These are phyloP conservation scores for Adansonia rubrostipa DNA, from an alignment of 441 rosid species.

Conservation along the genomic window DNA sequence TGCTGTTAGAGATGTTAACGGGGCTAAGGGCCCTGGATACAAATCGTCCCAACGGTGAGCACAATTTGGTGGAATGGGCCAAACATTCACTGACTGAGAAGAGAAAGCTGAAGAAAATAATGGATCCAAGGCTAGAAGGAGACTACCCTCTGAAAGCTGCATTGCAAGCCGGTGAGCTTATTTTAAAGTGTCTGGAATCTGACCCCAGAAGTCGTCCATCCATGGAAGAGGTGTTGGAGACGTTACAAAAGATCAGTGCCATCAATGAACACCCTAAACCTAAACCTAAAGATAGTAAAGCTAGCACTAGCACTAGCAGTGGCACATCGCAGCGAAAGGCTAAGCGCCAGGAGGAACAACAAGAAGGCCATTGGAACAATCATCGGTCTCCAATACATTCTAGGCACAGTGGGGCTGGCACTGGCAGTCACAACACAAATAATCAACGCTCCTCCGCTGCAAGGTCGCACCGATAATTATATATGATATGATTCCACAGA, in stretches of 20 bases:
- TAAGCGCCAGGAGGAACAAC: not conserved
- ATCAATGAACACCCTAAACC: slow-evolving; percentile 42
- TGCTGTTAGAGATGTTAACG: slow-evolving; percentile 74
- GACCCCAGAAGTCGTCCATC: slow-evolving; percentile 74
- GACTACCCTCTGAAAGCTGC: slow-evolving; percentile 60
- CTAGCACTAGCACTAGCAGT: not conserved
- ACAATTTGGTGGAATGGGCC: slow-evolving; percentile 67
- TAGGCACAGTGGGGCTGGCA: not conserved
- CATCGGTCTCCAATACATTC: not conserved
- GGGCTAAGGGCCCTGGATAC: slow-evolving; percentile 67
- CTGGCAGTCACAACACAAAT: not conserved
- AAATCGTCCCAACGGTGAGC: slow-evolving; percentile 49
- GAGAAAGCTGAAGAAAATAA: slow-evolving; percentile 60
- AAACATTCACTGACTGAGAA: slow-evolving; percentile 49
- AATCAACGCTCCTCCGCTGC: not conserved
- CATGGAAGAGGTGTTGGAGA: slow-evolving; percentile 64
- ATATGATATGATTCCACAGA: not conserved
- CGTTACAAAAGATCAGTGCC: slow-evolving; percentile 39
- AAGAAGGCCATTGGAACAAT: not conserved
- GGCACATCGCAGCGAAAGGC: not conserved
- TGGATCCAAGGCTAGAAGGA: slow-evolving; percentile 67
- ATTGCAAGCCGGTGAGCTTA: slow-evolving; percentile 50
- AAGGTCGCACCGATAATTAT: not conserved
- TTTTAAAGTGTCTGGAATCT: slow-evolving; percentile 55
- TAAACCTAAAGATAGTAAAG: slow-evolving; percentile 38